A percentile compares a stretch with the other conserved stretches of the same genome.
phyloP scores from a whole-genome alignment of 805 yeast species.

The Candida cerambycidarum region DNA sequence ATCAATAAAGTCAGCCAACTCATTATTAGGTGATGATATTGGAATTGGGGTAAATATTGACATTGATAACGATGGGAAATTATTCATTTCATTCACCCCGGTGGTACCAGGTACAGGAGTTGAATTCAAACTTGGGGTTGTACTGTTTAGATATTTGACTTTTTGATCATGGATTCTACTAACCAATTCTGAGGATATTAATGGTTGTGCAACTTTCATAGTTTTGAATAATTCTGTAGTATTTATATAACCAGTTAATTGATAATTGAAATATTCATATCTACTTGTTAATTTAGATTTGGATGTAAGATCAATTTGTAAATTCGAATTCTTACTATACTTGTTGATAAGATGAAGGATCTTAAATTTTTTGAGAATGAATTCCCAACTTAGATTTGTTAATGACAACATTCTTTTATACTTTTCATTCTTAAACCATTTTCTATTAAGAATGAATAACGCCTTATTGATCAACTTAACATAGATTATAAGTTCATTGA shows the following conservation, averaged over 20 bases:
- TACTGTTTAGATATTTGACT: not conserved
- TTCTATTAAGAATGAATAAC: constrained; percentile 40
- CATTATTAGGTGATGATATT: constrained; percentile 6
- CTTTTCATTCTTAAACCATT: constrained; percentile 48
- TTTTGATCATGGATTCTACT: constrained; percentile 12
- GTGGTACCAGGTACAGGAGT: constrained; percentile 3
- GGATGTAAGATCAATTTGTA: constrained; percentile 13
- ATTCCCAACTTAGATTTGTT: constrained; percentile 45
- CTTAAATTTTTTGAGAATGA: constrained; percentile 35
- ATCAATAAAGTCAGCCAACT: constrained; percentile 8
- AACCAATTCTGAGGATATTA: constrained; percentile 14
- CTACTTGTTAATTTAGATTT: constrained; percentile 19
- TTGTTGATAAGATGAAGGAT: constrained; percentile 30
- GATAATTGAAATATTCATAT: constrained; percentile 40
- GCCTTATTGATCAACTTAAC: constrained; percentile 43
- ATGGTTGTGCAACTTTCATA: constrained; percentile 46
- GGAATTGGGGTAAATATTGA: constrained; percentile 8
- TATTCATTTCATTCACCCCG: not conserved
- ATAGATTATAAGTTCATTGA: constrained; percentile 36
- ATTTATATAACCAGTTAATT: constrained; percentile 37
- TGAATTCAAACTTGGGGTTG: constrained; percentile 3
- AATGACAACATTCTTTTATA: constrained; percentile 46
- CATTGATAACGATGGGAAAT: constrained; percentile 5
- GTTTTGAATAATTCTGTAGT: constrained; percentile 42
- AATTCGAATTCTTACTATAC: constrained; percentile 20